Conservation (phyloP, 106 monocot genomes). For the Triglochin maritima region DNA sequence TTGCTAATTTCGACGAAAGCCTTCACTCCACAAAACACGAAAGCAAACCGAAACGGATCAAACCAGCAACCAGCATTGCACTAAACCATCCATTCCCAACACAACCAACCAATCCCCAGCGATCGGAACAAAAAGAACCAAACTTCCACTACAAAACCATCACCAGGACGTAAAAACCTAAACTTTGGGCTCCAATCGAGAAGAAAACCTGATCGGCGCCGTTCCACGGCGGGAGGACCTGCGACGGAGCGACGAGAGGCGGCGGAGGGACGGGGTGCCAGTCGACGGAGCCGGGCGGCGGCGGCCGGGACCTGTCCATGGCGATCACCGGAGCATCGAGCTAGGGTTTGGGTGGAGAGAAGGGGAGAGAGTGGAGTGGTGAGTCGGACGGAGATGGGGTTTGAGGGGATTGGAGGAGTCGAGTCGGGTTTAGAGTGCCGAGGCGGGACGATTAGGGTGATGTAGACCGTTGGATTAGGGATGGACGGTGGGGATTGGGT, state of each 20-base stretch:
- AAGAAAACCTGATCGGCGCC: conserved; percentile 6
- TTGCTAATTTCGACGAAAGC: no score
- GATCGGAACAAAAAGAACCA: background rate
- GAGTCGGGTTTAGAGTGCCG: background rate
- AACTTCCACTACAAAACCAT: background rate
- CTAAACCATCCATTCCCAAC: no score
- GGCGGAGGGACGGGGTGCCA: background rate
- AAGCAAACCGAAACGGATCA: no score
- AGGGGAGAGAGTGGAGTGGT: background rate
- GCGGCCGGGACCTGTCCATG: background rate
- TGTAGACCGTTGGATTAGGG: background rate
- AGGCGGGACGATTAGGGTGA: background rate
- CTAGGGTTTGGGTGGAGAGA: background rate
- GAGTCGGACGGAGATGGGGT: background rate
- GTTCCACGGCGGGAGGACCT: background rate
- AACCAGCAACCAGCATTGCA: no score
- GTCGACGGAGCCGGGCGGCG: background rate
- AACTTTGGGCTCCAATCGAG: background rate
- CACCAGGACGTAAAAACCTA: background rate
- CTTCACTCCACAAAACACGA: no score
- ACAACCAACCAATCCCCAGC: background rate
- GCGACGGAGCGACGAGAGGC: background rate
- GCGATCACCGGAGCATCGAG: background rate
- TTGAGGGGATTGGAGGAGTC: background rate
- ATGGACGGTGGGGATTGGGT: conserved; percentile 1